Base-by-base conservation (phyloP, 768 basidiomycete species). In the Suillus discolor region DNA sequence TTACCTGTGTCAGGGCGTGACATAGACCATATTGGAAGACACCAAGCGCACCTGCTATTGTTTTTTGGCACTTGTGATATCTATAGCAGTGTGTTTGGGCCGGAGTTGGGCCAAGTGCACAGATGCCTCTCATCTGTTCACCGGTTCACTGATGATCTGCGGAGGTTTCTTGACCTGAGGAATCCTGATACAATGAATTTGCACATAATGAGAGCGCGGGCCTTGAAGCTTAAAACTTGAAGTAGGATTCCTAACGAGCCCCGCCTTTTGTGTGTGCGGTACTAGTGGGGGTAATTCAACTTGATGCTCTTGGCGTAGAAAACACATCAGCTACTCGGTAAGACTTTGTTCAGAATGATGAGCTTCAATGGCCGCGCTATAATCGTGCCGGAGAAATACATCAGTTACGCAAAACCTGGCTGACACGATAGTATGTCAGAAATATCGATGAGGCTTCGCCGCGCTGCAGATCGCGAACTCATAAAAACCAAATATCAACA, bases 71-170 rank as follows among this genome's bases (percentile, higher is more conserved):
- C 65, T 74, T 54, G 57, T 59, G 57, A 62, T 44, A 57, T 73
- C 71, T 42, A 79, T 72, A 64, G 80, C 75, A 5, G 75, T 81
- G 15, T 68, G 53, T 23, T 65, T 75, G 7, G 79, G 77, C 7
- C 57, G 61, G 75, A 81, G 74, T 16, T 65, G 62, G 1, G 73
- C 73, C 42, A 81, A 70, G 61, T 77, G 74, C 44, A 76, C 69
- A 5, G 74, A 69, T 1, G 79, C 71, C 61, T n/a, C n/a, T n/a
- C n/a, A n/a, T n/a, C n/a, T n/a, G n/a, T n/a, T n/a, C n/a, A n/a
- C n/a, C n/a, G n/a, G n/a, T n/a, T n/a, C n/a, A n/a, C n/a, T n/a
- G n/a, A n/a, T n/a, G n/a, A n/a, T 84, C 80, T 0, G 69, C 75
- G 4, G 67, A 45, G 25, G 54, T n/a, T 44, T 62, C 25, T 25